These are phyloP conservation scores for Pichia gijzeniarum DNA, from an alignment of 805 yeast species.

Conservation along the genomic window DNA sequence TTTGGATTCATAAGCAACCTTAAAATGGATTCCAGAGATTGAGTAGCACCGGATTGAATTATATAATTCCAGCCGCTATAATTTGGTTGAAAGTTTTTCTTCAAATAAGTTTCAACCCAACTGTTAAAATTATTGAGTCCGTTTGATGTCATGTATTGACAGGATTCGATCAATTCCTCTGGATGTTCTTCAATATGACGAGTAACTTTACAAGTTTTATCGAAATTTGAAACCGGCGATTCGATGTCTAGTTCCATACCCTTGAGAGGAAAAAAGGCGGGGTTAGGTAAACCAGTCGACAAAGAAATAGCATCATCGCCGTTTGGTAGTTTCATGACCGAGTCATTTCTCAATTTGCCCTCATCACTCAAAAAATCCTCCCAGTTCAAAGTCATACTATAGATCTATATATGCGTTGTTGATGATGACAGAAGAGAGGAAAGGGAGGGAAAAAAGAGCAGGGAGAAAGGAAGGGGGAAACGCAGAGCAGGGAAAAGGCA, in stretches of 20 bases:
- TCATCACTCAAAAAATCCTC: slow-evolving; percentile 12
- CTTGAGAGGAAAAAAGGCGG: slow-evolving; percentile 45
- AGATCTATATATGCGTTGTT: not conserved
- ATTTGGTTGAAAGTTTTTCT: slow-evolving; percentile 36
- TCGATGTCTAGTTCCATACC: slow-evolving; percentile 23
- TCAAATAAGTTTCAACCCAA: slow-evolving; percentile 39
- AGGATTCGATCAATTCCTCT: slow-evolving; percentile 37
- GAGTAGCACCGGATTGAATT: slow-evolving; percentile 81
- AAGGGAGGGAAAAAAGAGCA: no score
- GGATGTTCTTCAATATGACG: slow-evolving; percentile 15
- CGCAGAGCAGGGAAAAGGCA: no score
- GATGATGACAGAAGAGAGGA: not conserved
- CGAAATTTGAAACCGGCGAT: slow-evolving; percentile 39
- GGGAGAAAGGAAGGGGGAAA: no score
- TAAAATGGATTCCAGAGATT: slow-evolving; percentile 76
- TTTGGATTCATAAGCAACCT: slow-evolving; percentile 74
- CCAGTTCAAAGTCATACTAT: slow-evolving; percentile 22
- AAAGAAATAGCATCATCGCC: slow-evolving; percentile 37
- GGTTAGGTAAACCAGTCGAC: slow-evolving; percentile 54
- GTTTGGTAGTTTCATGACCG: slow-evolving; percentile 24
- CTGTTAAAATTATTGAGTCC: slow-evolving; percentile 39
- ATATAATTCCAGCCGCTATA: slow-evolving; percentile 64
- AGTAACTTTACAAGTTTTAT: slow-evolving; percentile 34
- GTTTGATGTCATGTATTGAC: slow-evolving; percentile 46
- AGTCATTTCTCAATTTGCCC: slow-evolving; percentile 23